Evolutionary conservation across 192 early-diverging fungal genomes (phyloP).

Genomic region (Pilaira anomala): DNA sequence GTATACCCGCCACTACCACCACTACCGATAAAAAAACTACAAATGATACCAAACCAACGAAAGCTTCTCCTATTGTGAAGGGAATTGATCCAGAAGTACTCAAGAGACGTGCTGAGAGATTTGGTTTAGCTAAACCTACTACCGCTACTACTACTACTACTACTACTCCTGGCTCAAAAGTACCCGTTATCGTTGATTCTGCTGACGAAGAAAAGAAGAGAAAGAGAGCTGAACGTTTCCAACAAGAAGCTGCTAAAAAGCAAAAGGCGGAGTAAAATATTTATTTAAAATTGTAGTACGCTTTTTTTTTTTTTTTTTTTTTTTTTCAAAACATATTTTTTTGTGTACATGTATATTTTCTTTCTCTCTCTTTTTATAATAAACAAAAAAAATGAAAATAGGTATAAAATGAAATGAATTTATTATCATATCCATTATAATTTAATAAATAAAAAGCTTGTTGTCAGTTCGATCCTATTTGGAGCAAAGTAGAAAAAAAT

Average conservation of each 20-base stretch:
- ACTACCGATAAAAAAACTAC: constrained; percentile 14
- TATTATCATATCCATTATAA: no score
- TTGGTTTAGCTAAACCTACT: constrained; percentile 39
- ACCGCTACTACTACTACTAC: neutral
- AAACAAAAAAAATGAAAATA: neutral
- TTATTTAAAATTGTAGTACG: neutral
- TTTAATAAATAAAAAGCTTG: constrained; percentile 18
- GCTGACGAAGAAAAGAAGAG: constrained; percentile 65
- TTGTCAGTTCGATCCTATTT: constrained; percentile 49
- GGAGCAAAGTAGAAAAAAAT: constrained; percentile 34
- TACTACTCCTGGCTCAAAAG: constrained; percentile 28
- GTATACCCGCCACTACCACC: constrained; percentile 26
- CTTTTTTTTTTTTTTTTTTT: neutral
- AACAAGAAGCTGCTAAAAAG: neutral
- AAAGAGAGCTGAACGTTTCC: constrained; percentile 59
- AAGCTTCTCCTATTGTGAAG: neutral
- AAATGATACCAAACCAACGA: neutral
- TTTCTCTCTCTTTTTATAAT: no score
- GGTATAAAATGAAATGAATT: neutral
- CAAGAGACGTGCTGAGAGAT: constrained; percentile 51
- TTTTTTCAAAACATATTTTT: neutral
- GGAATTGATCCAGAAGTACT: constrained; percentile 49
- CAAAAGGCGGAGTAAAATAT: neutral
- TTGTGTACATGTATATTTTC: no score
- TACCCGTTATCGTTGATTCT: constrained; percentile 20